Evolutionary conservation across 2,329 filamentous ascomycete species (phyloP).

Genomic region (Teratosphaeria viscida): DNA sequence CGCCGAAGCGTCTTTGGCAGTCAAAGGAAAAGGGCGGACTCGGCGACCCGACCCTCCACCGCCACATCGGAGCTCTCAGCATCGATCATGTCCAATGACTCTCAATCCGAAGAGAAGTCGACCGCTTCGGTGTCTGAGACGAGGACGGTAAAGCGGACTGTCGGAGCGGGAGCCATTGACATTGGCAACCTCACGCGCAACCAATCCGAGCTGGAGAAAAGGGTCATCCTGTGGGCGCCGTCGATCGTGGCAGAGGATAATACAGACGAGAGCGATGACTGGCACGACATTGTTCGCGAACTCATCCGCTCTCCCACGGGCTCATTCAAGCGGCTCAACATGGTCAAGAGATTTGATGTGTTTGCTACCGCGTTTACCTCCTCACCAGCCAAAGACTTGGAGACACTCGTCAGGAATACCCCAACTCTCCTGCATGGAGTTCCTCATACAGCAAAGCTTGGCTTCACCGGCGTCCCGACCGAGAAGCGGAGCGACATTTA

Average conservation of each 20-base stretch:
- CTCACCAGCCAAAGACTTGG: constrained; percentile 50
- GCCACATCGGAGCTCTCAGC: constrained; percentile 17
- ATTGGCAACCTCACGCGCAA: constrained; percentile 43
- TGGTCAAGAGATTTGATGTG: constrained; percentile 65
- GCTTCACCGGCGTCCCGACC: constrained; percentile 83
- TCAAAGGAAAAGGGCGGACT: constrained; percentile 34
- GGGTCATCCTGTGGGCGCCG: constrained; percentile 64
- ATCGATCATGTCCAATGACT: constrained; percentile 8
- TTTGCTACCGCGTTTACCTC: constrained; percentile 69
- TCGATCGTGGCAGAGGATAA: constrained; percentile 43
- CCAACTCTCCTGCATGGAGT: constrained; percentile 80
- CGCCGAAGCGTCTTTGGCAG: constrained; percentile 56
- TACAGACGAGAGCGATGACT: constrained; percentile 52
- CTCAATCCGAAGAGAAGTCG: not conserved
- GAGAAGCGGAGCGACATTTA: constrained; percentile 91
- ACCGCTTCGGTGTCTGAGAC: constrained; percentile 22
- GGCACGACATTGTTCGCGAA: constrained; percentile 62
- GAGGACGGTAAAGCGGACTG: constrained; percentile 52
- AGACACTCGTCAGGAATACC: constrained; percentile 70
- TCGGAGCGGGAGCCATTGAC: constrained; percentile 69
- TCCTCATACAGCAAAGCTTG: constrained; percentile 74
- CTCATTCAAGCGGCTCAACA: constrained; percentile 42
- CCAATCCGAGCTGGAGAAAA: constrained; percentile 13
- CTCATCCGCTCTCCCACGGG: constrained; percentile 65
- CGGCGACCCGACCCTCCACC: constrained; percentile 14